These are phyloP conservation scores for Cenchrus purpureus DNA, from an alignment of 176 grass and related monocot genomes.

Conservation along the genomic window DNA sequence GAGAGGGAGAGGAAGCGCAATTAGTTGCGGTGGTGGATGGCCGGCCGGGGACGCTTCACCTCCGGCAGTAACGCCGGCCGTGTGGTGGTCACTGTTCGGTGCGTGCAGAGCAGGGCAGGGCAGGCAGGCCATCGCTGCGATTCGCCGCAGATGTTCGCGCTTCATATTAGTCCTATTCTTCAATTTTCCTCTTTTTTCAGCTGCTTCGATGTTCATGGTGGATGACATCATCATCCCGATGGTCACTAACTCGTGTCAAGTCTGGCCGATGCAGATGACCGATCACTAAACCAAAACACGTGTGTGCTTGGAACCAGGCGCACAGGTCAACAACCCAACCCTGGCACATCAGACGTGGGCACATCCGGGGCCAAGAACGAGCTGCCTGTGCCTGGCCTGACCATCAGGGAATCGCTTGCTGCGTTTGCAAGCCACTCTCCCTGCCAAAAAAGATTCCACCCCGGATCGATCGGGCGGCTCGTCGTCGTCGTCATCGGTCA, in stretches of 20 bases:
- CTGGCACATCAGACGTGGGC: conserved; percentile 31
- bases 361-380: conserved; percentile 5
- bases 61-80: conserved; percentile 9
- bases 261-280: too few species aligned
- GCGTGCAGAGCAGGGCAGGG: not conserved
- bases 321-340: conserved; percentile 27
- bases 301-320: not conserved
- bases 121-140: too few species aligned
- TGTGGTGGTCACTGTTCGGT: not conserved
- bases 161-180: too few species aligned
- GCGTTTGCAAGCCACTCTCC: conserved; percentile 20
- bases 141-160: not conserved
- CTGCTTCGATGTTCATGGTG: not conserved
- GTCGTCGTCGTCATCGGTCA: not conserved
- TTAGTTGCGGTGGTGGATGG: conserved; percentile 37
- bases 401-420: not conserved
- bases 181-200: not conserved
- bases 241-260: not conserved
- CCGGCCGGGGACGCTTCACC: not conserved
- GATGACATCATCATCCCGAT: not conserved
- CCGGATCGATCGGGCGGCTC: not conserved
- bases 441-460: not conserved
- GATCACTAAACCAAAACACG: not conserved
- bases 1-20: not conserved
- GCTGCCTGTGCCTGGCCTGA: not conserved